Conservation (phyloP, 805 yeast genomes). For the Jamesozyma hellenica region DNA sequence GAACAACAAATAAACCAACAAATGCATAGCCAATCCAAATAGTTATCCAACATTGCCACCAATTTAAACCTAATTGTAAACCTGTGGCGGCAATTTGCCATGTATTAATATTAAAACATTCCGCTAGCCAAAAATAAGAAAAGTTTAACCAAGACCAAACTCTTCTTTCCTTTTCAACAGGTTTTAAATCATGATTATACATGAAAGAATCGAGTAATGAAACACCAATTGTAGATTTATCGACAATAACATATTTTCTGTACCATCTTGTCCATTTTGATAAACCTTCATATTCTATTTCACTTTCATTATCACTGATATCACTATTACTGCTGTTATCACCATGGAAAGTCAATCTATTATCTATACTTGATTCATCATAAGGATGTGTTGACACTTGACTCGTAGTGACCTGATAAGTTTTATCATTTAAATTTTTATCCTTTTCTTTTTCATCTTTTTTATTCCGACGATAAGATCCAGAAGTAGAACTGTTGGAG, state of each 20-base stretch:
- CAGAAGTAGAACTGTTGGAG: background rate
- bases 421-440: slow-evolving; percentile 1
- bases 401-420: slow-evolving; percentile 1
- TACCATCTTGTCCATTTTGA: slow-evolving; percentile 18
- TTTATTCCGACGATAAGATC: background rate
- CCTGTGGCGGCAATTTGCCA: slow-evolving; percentile 91
- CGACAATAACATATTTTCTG: slow-evolving; percentile 18
- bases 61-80: slow-evolving; percentile 60
- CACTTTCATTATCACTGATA: background rate
- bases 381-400: slow-evolving; percentile 1
- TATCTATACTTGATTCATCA: slow-evolving; percentile 4
- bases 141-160: slow-evolving; percentile 82
- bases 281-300: slow-evolving; percentile 1
- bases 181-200: slow-evolving; percentile 65
- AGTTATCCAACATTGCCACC: slow-evolving; percentile 90
- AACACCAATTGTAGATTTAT: slow-evolving; percentile 30
- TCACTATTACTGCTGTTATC: background rate
- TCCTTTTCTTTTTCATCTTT: background rate
- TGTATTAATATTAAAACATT: slow-evolving; percentile 80
- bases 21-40: slow-evolving; percentile 78
- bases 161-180: slow-evolving; percentile 64
- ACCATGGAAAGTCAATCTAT: background rate
- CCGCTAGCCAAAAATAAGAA: slow-evolving; percentile 79
- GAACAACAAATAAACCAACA: slow-evolving; percentile 57
- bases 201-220: slow-evolving; percentile 55